Conservation (phyloP, 495 filamentous ascomycete genomes). For the Chlorociboria aeruginascens region DNA sequence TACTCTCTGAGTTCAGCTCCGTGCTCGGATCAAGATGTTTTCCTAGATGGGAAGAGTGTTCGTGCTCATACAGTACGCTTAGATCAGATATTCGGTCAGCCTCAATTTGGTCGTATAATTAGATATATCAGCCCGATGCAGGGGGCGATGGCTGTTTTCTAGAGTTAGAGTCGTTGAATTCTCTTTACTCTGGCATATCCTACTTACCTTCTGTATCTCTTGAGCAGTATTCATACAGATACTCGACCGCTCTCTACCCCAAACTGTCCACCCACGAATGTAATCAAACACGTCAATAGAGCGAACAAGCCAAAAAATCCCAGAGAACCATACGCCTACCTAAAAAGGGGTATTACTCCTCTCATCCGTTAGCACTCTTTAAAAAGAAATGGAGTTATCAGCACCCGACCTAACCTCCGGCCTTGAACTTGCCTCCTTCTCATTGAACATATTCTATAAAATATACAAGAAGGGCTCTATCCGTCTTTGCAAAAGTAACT, state of each 20-base stretch:
- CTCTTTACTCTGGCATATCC: neutral
- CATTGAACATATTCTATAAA: constrained; percentile 11
- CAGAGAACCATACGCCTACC: too few species aligned
- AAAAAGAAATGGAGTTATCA: neutral
- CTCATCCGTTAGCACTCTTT: neutral
- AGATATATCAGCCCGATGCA: neutral
- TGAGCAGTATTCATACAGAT: too few species aligned
- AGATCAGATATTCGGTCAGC: neutral
- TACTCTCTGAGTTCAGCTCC: neutral
- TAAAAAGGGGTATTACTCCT: too few species aligned
- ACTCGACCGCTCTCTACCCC: too few species aligned
- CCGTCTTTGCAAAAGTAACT: constrained; percentile 10
- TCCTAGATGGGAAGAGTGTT: neutral
- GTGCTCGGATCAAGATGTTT: neutral
- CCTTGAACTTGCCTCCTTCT: constrained; percentile 1
- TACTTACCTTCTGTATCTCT: too few species aligned
- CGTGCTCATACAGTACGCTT: neutral
- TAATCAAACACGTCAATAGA: too few species aligned
- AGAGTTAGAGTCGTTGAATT: neutral
- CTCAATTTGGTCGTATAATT: neutral
- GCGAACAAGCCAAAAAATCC: too few species aligned
- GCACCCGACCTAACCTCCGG: neutral
- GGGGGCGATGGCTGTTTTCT: neutral
- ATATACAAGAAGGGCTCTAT: neutral
- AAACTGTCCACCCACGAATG: too few species aligned